Evolutionary conservation across 2,329 filamentous ascomycete species (phyloP).

Genomic region (Exutisphaerella laricina): DNA sequence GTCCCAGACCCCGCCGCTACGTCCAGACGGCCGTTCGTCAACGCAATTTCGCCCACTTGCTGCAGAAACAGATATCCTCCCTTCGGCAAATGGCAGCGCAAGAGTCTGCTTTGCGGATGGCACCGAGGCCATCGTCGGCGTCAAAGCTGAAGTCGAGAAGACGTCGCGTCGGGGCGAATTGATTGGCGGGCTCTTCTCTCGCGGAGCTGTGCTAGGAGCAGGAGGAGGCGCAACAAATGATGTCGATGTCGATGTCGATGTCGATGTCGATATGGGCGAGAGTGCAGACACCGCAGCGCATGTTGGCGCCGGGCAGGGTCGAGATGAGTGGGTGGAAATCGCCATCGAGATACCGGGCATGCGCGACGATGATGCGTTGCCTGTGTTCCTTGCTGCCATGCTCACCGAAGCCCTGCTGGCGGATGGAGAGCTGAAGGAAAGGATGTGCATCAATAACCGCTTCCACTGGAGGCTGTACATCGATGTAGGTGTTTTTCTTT

Average conservation of each 20-base stretch:
- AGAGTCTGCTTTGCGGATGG: conserved; percentile 92
- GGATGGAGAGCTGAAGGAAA: conserved; percentile 59
- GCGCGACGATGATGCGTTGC: conserved; percentile 84
- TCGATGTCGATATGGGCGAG: conserved; percentile 41
- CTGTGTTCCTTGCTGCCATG: conserved; percentile 83
- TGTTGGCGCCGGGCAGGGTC: conserved; percentile 33
- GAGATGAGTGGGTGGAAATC: conserved; percentile 79
- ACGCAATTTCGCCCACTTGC: conserved; percentile 86
- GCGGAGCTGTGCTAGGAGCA: conserved; percentile 14
- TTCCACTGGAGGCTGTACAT: conserved; percentile 98
- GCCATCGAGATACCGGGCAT: conserved; percentile 86
- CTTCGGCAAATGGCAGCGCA: conserved; percentile 84
- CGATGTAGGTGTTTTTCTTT: conserved; percentile 77
- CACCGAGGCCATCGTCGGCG: conserved; percentile 89
- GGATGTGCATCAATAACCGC: conserved; percentile 77
- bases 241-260: conserved; percentile 29
- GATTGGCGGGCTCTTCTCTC: neutral
- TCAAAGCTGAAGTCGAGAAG: conserved; percentile 90
- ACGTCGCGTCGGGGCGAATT: conserved; percentile 40
- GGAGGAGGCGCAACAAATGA: conserved; percentile 13
- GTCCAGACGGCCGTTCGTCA: conserved; percentile 75
- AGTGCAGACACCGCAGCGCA: conserved; percentile 33
- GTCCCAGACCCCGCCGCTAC: conserved; percentile 72
- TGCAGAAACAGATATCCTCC: conserved; percentile 85
- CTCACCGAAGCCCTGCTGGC: conserved; percentile 78